These are phyloP conservation scores for Oryza coarctata DNA, from an alignment of 176 grass and related monocot species.

Conservation along the genomic window DNA sequence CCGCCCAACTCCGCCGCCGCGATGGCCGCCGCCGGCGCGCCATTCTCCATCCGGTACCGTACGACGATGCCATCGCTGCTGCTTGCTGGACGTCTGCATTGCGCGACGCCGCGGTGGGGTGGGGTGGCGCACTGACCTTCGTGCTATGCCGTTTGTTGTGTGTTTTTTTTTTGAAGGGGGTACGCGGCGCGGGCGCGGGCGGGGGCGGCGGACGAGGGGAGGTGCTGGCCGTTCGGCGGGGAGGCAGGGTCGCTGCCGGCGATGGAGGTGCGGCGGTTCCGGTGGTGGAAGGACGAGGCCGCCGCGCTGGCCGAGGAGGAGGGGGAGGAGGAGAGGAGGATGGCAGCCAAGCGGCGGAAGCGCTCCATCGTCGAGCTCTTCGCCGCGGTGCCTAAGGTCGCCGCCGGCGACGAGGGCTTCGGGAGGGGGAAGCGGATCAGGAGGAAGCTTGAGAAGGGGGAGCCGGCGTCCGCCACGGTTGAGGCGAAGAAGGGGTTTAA, in stretches of 20 bases:
- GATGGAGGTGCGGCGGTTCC: constrained; percentile 44
- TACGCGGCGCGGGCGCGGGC: constrained; percentile 34
- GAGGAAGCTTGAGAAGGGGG: constrained; percentile 17
- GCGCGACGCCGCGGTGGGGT: not conserved
- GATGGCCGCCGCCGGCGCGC: not conserved
- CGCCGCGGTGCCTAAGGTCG: constrained; percentile 45
- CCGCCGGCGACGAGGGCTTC: not conserved
- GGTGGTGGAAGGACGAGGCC: constrained; percentile 54
- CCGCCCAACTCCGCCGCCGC: too few relatives aligned
- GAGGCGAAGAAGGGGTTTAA: not conserved
- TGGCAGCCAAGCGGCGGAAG: constrained; percentile 54
- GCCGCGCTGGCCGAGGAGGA: constrained; percentile 29
- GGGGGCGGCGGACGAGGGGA: constrained; percentile 13
- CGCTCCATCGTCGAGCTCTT: constrained; percentile 54
- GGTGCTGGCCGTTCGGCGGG: constrained; percentile 48
- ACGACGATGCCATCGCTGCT: not conserved
- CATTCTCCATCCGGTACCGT: constrained; percentile 51
- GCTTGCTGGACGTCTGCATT: not conserved
- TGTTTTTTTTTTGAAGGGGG: constrained; percentile 12
- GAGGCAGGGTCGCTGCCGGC: constrained; percentile 35
- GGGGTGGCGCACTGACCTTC: not conserved
- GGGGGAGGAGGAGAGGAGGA: constrained; percentile 40
- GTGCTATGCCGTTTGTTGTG: not conserved
- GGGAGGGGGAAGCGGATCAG: not conserved
- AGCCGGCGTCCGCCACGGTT: not conserved